Percentiles rank a stretch among this genome's conserved stretches.
Conservation (phyloP, 177 flowering plant species). For the Vitis hybrid region DNA sequence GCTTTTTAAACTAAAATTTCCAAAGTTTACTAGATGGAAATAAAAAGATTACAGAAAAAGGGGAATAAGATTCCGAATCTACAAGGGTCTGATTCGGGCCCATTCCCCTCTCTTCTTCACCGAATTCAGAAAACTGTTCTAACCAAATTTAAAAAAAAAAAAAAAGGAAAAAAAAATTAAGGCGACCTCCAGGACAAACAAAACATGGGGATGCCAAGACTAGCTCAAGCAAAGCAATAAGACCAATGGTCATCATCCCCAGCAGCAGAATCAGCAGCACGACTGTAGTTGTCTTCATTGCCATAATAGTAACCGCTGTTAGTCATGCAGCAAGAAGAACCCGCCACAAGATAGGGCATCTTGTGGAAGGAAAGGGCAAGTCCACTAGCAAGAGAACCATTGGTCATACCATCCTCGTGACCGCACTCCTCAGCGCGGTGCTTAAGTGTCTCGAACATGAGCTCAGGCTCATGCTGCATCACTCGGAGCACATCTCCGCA, state of each 20-base stretch:
- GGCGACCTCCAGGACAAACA: conserved; percentile 11
- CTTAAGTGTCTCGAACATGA: conserved; percentile 94
- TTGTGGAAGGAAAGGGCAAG: conserved; percentile 73
- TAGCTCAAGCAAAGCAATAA: conserved; percentile 61
- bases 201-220: conserved; percentile 10
- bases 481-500: conserved; percentile 83
- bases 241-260: conserved; percentile 85
- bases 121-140: conserved; percentile 1
- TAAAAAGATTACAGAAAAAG: conserved; percentile 5
- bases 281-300: conserved; percentile 32
- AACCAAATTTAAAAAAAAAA: neutral
- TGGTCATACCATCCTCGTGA: conserved; percentile 28
- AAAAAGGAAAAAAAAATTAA: neutral
- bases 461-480: conserved; percentile 98
- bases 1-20: neutral
- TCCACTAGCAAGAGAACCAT: conserved; percentile 43
- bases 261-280: conserved; percentile 30
- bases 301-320: conserved; percentile 44
- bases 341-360: conserved; percentile 77
- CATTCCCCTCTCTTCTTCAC: conserved; percentile 8
- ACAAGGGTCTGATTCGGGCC: conserved; percentile 21
- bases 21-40: conserved; percentile 7
- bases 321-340: conserved; percentile 37
- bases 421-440: conserved; percentile 73
- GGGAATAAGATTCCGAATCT: conserved; percentile 26